A percentile compares a stretch with the other conserved stretches of the same genome.
These are phyloP conservation scores for Arxiozyma heterogenica DNA, from an alignment of 1,139 yeast genomes.

Conservation along the genomic window DNA sequence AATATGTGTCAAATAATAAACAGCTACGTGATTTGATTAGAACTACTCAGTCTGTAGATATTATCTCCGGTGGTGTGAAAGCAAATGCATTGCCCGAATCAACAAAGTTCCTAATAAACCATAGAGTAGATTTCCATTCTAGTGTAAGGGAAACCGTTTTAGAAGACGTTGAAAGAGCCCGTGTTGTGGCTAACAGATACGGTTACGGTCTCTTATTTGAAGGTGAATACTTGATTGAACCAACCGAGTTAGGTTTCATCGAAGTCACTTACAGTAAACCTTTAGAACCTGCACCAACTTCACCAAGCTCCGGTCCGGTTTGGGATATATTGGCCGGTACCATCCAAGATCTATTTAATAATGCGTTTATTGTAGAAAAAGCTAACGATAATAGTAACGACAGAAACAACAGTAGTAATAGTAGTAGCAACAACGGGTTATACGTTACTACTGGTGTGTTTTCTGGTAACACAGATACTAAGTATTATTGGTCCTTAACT, in stretches of 20 bases:
- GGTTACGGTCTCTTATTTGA: conserved; percentile 38
- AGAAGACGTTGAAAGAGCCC: conserved; percentile 35
- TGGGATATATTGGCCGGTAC: conserved; percentile 51
- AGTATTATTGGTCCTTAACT: conserved; percentile 68
- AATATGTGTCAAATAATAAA: conserved; percentile 27
- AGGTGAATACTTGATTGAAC: conserved; percentile 17
- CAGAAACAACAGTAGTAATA: too few species aligned
- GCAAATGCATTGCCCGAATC: conserved; percentile 68
- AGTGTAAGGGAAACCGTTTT: conserved; percentile 37
- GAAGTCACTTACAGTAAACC: conserved; percentile 33
- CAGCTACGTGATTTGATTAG: conserved; percentile 36
- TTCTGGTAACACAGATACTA: conserved; percentile 82
- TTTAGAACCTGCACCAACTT: conserved; percentile 47
- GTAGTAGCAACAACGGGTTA: conserved; percentile 34
- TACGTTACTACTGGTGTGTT: conserved; percentile 53
- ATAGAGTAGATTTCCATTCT: conserved; percentile 46
- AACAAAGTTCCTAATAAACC: conserved; percentile 45
- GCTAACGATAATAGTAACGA: too few species aligned
- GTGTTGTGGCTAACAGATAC: conserved; percentile 37
- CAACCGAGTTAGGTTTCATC: conserved; percentile 32
- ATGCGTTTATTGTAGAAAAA: conserved; percentile 17
- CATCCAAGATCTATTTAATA: conserved; percentile 41
- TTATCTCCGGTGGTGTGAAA: conserved; percentile 52
- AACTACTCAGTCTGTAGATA: conserved; percentile 55
- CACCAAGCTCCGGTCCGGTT: conserved; percentile 38